Conservation (phyloP, 2,329 filamentous ascomycete species). For the Onygena corvina region DNA sequence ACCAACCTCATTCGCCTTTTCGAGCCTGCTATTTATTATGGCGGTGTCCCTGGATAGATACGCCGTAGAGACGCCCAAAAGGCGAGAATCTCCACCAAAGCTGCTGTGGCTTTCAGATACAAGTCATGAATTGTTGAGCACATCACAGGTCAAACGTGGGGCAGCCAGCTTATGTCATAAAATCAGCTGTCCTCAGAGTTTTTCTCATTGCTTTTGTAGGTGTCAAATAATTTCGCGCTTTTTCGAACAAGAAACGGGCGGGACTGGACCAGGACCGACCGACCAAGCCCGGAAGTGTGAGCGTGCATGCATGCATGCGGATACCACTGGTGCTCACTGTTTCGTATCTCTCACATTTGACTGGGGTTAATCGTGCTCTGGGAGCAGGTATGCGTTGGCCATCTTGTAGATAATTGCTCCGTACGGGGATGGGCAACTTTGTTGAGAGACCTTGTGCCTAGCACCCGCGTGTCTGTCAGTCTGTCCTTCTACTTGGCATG, state of each 20-base stretch:
- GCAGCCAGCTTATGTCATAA: constrained; percentile 2
- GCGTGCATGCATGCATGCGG: constrained; percentile 4
- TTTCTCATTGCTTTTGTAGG: constrained; percentile 5
- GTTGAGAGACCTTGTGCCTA: too few relatives aligned
- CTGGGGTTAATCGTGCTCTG: background rate
- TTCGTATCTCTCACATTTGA: constrained; percentile 1
- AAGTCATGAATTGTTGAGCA: background rate
- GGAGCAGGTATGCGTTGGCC: constrained; percentile 5
- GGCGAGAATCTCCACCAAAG: background rate
- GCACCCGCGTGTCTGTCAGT: too few relatives aligned
- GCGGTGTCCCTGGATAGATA: too few relatives aligned
- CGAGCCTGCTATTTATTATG: background rate
- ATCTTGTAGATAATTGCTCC: background rate
- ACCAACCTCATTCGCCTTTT: background rate
- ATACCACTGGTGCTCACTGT: constrained; percentile 4
- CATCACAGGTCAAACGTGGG: constrained; percentile 5
- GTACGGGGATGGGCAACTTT: background rate
- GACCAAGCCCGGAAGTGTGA: background rate
- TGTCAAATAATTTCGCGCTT: background rate
- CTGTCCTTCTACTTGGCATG: background rate
- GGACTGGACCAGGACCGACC: background rate
- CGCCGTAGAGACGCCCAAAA: background rate
- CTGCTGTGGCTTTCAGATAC: constrained; percentile 4
- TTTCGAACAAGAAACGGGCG: background rate
- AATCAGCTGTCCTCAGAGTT: background rate